A percentile compares a stretch with the other conserved stretches of the same genome.
Evolutionary conservation across 805 yeast genomes (phyloP).

Genomic region (Danielia oregonensis): DNA sequence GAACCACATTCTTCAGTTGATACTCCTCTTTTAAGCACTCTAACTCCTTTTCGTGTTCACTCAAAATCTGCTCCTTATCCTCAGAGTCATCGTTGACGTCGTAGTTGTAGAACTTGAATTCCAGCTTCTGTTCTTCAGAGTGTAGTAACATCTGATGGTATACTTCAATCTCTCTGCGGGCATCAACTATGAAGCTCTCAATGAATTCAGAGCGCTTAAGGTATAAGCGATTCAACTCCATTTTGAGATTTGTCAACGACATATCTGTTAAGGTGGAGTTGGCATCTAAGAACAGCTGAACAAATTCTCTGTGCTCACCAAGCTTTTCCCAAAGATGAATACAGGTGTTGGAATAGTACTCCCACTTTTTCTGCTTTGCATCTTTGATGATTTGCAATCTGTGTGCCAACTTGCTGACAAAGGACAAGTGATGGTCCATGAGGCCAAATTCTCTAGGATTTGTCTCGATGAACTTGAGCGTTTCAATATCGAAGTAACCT

Average conservation of each 20-base stretch:
- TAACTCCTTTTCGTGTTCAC: constrained; percentile 63
- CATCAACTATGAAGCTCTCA: constrained; percentile 61
- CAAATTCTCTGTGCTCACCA: constrained; percentile 41
- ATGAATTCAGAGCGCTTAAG: constrained; percentile 60
- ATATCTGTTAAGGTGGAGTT: constrained; percentile 46
- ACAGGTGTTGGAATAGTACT: constrained; percentile 39
- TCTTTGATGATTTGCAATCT: constrained; percentile 30
- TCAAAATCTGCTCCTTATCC: constrained; percentile 58
- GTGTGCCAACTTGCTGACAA: constrained; percentile 27
- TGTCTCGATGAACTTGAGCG: constrained; percentile 29
- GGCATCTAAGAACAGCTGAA: constrained; percentile 39
- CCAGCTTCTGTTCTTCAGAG: constrained; percentile 45
- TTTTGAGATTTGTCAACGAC: constrained; percentile 48
- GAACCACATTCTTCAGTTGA: constrained; percentile 49
- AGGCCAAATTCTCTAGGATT: constrained; percentile 41
- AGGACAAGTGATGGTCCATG: constrained; percentile 30
- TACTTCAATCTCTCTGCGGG: constrained; percentile 54
- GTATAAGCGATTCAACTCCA: constrained; percentile 55
- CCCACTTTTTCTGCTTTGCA: constrained; percentile 34
- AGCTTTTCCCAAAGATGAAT: constrained; percentile 53
- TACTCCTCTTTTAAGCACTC: constrained; percentile 46
- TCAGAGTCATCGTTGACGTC: constrained; percentile 34
- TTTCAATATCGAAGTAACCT: constrained; percentile 35
- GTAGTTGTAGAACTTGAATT: constrained; percentile 41
- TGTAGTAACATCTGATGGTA: constrained; percentile 64